Evolutionary conservation across 2,329 filamentous ascomycete species (phyloP), one percentile per base, ranked within the genome.

Genomic region (Akanthomyces muscarius): DNA sequence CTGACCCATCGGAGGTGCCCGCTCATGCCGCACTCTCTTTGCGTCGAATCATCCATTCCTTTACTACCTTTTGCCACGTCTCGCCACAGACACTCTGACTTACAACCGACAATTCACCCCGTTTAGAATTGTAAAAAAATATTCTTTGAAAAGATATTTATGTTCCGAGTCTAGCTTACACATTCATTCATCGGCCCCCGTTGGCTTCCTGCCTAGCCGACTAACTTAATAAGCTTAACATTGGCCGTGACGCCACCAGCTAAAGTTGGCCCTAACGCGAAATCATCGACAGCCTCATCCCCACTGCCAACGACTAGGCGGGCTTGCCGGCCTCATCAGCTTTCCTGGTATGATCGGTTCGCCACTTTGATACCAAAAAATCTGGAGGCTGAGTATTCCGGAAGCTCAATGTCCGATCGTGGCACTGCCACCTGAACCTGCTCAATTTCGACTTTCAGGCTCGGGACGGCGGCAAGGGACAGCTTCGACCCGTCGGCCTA

Each of bases 361-460:
- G 21, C 44, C 45, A 62, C 38, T 50, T 36, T 51, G 44, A 62
- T 36, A 23, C 14, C 36, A 10, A 56, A 56, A 11, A 48, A 5
- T 33, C 10, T 53, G 11, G 62, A 59, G 4, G 16, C 25, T n/a
- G 54, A 59, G n/a, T 59, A 63, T 13, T 50, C 4, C 3, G 62
- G 62, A 36, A 63, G 33, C 23, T 63, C 62, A 38, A 25, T 54
- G 33, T 63, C 50, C 16, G 55, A 47, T 42, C 44, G 48, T 33
- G 62, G 62, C 48, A 16, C 33, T 13, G 55, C 30, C 2, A 63
- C 55, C 28, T 50, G 54, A 13, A 51, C 54, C 41, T 50, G 28
- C 25, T 63, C 62, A 23, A 62, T 52, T 23, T 52, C 25, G 18
- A 57, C 5, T 10, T 41, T 33, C 16, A 53, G 41, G 52, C 58